These are phyloP conservation scores for Cystobasidiopsis lactophilus DNA, from an alignment of 768 basidiomycete genomes.

Conservation along the genomic window DNA sequence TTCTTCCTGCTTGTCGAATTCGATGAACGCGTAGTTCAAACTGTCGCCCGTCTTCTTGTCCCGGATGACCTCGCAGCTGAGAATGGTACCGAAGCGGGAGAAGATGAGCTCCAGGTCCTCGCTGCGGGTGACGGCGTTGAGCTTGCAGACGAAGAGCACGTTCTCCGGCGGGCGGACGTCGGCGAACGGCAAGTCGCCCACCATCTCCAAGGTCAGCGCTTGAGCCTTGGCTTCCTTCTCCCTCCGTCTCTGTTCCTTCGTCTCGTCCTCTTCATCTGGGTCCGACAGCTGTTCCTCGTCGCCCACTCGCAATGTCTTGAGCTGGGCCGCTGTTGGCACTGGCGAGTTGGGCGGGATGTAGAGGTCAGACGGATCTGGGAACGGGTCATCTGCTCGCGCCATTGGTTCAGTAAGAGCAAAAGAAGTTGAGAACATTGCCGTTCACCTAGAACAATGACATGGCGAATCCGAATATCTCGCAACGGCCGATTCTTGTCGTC, in stretches of 20 bases:
- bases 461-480: constrained; percentile 81
- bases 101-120: constrained; percentile 96
- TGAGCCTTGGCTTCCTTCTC: constrained; percentile 75
- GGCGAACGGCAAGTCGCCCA: constrained; percentile 93
- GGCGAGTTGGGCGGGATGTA: constrained; percentile 53
- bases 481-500: constrained; percentile 76
- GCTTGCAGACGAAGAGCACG: constrained; percentile 93
- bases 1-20: constrained; percentile 80
- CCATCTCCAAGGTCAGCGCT: constrained; percentile 95
- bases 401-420: not conserved
- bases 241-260: constrained; percentile 57
- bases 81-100: constrained; percentile 77
- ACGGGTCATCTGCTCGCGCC: constrained; percentile 58
- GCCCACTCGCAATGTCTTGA: constrained; percentile 55
- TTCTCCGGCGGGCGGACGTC: constrained; percentile 96
- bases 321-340: constrained; percentile 48
- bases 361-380: constrained; percentile 61
- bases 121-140: constrained; percentile 82
- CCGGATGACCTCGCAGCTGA: constrained; percentile 92
- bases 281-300: constrained; percentile 57
- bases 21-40: constrained; percentile 93
- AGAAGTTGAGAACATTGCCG: constrained; percentile 1
- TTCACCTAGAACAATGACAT: constrained; percentile 81
- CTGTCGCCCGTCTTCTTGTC: constrained; percentile 93
- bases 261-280: constrained; percentile 49